These are phyloP conservation scores for Podospora conica DNA, from an alignment of 495 filamentous ascomycete genomes.

Conservation along the genomic window DNA sequence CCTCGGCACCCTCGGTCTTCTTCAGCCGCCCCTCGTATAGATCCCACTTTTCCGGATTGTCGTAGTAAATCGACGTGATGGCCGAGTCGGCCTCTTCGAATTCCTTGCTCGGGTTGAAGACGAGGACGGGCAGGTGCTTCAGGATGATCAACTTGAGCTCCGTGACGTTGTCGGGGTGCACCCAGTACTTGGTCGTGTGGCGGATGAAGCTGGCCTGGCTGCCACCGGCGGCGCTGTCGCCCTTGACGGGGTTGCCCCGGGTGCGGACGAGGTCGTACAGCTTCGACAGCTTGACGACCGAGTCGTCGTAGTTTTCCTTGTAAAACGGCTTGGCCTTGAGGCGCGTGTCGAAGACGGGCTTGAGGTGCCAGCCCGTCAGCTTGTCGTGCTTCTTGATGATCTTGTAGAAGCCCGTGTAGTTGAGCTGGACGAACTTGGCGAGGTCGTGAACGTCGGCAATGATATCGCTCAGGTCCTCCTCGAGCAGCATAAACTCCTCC, in stretches of 20 bases:
- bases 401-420: constrained; percentile 99
- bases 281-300: constrained; percentile 91
- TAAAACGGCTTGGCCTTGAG: constrained; percentile 96
- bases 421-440: constrained; percentile 96
- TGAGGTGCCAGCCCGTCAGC: constrained; percentile 88
- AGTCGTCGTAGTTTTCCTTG: constrained; percentile 96
- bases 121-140: constrained; percentile 94
- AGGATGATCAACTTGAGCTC: constrained; percentile 95
- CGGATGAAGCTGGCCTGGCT: constrained; percentile 92
- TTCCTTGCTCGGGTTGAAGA: constrained; percentile 96
- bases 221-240: constrained; percentile 86
- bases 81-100: constrained; percentile 85
- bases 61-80: constrained; percentile 97
- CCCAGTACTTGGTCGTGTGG: constrained; percentile 99
- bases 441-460: constrained; percentile 98
- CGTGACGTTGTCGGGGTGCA: constrained; percentile 97
- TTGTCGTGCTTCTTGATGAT: constrained; percentile 99
- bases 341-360: constrained; percentile 86
- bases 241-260: constrained; percentile 83
- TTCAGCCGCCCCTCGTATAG: constrained; percentile 89
- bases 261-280: constrained; percentile 93
- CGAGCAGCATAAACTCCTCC: constrained; percentile 88
- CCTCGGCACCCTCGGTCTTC: constrained; percentile 97
- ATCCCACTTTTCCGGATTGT: constrained; percentile 89
- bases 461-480: constrained; percentile 93